phyloP scores from a whole-genome alignment of 768 basidiomycete species.

The Lentinula aciculospora region DNA sequence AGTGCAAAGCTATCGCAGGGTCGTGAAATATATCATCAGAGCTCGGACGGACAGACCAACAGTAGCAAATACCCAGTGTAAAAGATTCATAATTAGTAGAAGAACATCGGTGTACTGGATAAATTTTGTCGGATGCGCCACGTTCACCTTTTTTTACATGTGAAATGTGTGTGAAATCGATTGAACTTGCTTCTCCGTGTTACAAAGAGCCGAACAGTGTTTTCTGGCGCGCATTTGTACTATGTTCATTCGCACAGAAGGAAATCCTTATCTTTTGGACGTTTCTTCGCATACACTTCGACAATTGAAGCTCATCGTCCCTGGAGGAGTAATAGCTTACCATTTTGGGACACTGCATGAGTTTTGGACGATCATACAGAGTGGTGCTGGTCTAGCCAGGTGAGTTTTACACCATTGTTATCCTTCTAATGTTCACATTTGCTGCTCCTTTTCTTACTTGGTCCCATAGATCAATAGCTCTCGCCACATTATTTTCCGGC shows the following conservation, averaged over 20 bases:
- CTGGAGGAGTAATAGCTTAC: slow-evolving; percentile 61
- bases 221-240: not conserved
- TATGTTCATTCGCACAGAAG: not conserved
- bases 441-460: not conserved
- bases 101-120: no score
- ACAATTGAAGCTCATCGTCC: slow-evolving; percentile 73
- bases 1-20: slow-evolving; percentile 27
- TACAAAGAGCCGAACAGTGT: not conserved
- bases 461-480: slow-evolving; percentile 42
- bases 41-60: no score
- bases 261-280: not conserved
- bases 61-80: no score
- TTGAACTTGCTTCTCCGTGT: no score
- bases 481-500: slow-evolving; percentile 48
- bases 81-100: no score
- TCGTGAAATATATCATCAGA: not conserved
- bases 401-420: slow-evolving; percentile 22
- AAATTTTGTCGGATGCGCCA: not conserved
- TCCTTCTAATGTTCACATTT: not conserved
- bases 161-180: no score
- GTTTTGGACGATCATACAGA: slow-evolving; percentile 34
- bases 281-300: slow-evolving; percentile 47
- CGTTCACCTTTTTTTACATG: not conserved
- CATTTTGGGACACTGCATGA: slow-evolving; percentile 51
- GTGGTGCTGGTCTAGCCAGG: slow-evolving; percentile 43